A percentile compares a stretch with the other conserved stretches of the same genome.
phyloP scores from a whole-genome alignment of 2,329 filamentous ascomycete species.

The Fonsecaea erecta region DNA sequence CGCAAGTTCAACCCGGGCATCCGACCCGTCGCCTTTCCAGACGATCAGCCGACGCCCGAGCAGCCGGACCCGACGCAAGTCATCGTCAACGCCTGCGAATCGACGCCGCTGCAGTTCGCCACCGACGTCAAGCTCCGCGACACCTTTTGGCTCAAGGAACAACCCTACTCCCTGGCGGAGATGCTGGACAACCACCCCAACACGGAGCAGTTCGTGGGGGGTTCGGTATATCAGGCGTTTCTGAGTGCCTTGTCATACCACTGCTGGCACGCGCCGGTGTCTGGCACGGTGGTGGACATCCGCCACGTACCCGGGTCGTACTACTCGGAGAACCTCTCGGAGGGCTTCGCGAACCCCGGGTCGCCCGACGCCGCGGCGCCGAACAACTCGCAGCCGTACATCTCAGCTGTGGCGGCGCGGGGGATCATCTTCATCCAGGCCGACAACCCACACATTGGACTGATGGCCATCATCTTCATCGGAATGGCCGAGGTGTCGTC shows the following conservation, averaged over 20 bases:
- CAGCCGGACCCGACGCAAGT: too few species aligned
- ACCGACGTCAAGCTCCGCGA: slow-evolving; percentile 60
- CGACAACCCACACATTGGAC: slow-evolving; percentile 67
- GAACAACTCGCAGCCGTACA: slow-evolving; percentile 64
- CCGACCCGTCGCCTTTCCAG: too few species aligned
- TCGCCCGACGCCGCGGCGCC: slow-evolving; percentile 38
- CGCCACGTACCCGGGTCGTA: slow-evolving; percentile 64
- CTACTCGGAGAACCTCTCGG: slow-evolving; percentile 65
- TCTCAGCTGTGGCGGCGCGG: slow-evolving; percentile 69
- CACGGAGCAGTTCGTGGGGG: slow-evolving; percentile 61
- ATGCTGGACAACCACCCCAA: slow-evolving; percentile 65
- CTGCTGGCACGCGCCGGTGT: slow-evolving; percentile 71
- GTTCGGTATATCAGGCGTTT: slow-evolving; percentile 72
- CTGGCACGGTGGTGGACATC: slow-evolving; percentile 63
- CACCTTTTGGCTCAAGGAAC: slow-evolving; percentile 67
- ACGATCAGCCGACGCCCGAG: too few species aligned
- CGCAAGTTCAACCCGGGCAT: too few species aligned
- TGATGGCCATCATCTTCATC: slow-evolving; percentile 71
- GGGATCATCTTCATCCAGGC: slow-evolving; percentile 73
- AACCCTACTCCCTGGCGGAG: slow-evolving; percentile 69
- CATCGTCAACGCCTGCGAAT: too few species aligned
- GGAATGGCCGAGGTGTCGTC: slow-evolving; percentile 79
- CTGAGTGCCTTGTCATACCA: slow-evolving; percentile 70
- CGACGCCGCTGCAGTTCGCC: slow-evolving; percentile 60
- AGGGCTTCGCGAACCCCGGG: slow-evolving; percentile 49